A percentile compares a stretch with the other conserved stretches of the same genome.
Conservation (phyloP, 1,284 basidiomycete species). For the Ustilago tritici region DNA sequence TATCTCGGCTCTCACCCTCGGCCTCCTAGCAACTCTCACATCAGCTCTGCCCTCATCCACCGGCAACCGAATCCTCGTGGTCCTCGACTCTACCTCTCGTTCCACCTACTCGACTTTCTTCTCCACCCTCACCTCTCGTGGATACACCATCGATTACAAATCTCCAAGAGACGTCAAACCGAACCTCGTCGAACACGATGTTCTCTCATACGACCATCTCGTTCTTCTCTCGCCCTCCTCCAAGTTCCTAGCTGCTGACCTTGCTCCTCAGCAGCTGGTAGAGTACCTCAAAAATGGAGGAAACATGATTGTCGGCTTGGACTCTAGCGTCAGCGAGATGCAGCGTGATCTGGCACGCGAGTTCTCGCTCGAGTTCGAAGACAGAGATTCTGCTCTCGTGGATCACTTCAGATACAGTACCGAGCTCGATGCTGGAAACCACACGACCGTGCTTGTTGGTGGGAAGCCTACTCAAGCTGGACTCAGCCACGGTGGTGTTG, state of each 20-base stretch:
- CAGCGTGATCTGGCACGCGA: conserved; percentile 73
- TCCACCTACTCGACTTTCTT: conserved; percentile 49
- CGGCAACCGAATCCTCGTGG: conserved; percentile 60
- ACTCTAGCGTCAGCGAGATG: conserved; percentile 73
- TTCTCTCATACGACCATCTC: conserved; percentile 63
- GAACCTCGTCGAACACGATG: conserved; percentile 55
- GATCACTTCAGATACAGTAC: conserved; percentile 71
- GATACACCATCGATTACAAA: conserved; percentile 50
- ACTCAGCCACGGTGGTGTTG: conserved; percentile 38
- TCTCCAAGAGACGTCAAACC: conserved; percentile 39
- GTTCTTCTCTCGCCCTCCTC: conserved; percentile 54
- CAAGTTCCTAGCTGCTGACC: conserved; percentile 77
- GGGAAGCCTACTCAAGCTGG: conserved; percentile 16
- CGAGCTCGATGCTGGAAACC: conserved; percentile 51
- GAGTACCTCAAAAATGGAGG: conserved; percentile 77
- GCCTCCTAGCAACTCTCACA: conserved; percentile 24
- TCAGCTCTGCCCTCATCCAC: conserved; percentile 51
- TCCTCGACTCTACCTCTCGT: conserved; percentile 36
- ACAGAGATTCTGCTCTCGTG: conserved; percentile 70
- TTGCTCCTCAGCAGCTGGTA: conserved; percentile 86
- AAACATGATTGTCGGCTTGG: conserved; percentile 86
- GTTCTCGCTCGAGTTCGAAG: conserved; percentile 73
- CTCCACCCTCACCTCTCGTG: conserved; percentile 39
- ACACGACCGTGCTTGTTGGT: conserved; percentile 58
- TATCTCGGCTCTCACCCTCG: conserved; percentile 8